Evolutionary conservation across 805 yeast genomes (phyloP).

Genomic region (Pichia cabralensis): DNA sequence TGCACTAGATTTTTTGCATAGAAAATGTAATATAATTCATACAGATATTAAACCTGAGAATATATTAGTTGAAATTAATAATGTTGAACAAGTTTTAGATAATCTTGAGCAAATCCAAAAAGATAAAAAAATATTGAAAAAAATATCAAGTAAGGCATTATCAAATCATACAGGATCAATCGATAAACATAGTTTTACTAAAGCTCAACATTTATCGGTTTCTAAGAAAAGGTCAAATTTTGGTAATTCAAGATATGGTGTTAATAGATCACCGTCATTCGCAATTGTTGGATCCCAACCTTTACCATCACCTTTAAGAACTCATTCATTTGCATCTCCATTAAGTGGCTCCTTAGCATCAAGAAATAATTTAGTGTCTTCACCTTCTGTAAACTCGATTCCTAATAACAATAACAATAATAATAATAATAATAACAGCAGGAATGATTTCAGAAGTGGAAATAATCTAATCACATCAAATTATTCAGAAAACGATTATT

Average conservation of each 20-base stretch:
- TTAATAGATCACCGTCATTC: slow-evolving; percentile 49
- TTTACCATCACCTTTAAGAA: slow-evolving; percentile 74
- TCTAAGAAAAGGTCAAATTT: slow-evolving; percentile 16
- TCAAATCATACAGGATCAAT: slow-evolving; percentile 10
- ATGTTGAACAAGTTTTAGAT: slow-evolving; percentile 41
- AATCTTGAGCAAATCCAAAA: slow-evolving; percentile 32
- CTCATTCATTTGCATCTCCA: slow-evolving; percentile 29
- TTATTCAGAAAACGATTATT: too few relatives aligned
- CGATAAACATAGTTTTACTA: slow-evolving; percentile 9
- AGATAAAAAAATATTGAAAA: slow-evolving; percentile 24
- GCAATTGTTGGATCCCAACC: slow-evolving; percentile 89
- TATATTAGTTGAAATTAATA: slow-evolving; percentile 42
- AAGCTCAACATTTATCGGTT: slow-evolving; percentile 6
- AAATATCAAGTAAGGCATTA: slow-evolving; percentile 19
- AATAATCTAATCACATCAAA: neutral
- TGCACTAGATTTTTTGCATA: slow-evolving; percentile 49
- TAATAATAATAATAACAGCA: slow-evolving; percentile 3
- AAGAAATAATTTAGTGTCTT: too few relatives aligned
- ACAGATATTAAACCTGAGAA: slow-evolving; percentile 76
- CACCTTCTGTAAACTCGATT: neutral
- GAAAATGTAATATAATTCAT: slow-evolving; percentile 58
- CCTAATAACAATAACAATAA: slow-evolving; percentile 3
- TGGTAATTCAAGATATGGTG: slow-evolving; percentile 32
- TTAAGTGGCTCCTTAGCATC: too few relatives aligned
- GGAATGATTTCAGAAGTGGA: slow-evolving; percentile 11